Evolutionary conservation across 148 eudicot genomes (phyloP).

Genomic region (Silene uniflora): DNA sequence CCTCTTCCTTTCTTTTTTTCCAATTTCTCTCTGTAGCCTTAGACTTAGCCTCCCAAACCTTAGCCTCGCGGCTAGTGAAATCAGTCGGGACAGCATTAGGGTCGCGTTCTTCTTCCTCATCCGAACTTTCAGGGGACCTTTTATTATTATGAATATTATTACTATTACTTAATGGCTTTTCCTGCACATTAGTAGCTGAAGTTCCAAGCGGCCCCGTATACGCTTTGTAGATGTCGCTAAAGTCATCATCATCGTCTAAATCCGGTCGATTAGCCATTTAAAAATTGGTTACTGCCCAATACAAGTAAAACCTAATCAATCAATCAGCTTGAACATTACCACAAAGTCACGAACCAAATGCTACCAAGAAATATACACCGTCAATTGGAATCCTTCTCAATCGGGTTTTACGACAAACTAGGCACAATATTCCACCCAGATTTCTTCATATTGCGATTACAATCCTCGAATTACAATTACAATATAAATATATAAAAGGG

Average conservation of each 20-base stretch:
- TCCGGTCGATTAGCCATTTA: constrained; percentile 69
- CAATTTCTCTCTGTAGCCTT: constrained; percentile 98
- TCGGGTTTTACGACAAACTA: too few species aligned
- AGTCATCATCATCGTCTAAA: constrained; percentile 80
- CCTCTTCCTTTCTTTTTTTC: constrained; percentile 98
- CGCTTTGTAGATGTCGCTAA: constrained; percentile 89
- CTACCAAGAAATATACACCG: neutral
- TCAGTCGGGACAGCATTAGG: constrained; percentile 99
- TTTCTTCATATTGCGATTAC: too few species aligned
- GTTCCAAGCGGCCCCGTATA: constrained; percentile 87
- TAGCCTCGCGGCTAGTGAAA: constrained; percentile 97
- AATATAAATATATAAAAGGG: too few species aligned
- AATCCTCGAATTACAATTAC: too few species aligned
- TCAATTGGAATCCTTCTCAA: neutral
- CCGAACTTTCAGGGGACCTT: constrained; percentile 61
- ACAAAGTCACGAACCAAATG: neutral
- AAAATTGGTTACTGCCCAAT: constrained; percentile 8
- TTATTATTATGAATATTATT: constrained; percentile 25
- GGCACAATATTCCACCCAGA: too few species aligned
- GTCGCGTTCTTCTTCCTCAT: constrained; percentile 86
- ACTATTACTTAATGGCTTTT: constrained; percentile 35
- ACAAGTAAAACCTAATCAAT: neutral
- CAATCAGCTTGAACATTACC: neutral
- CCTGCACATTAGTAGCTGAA: constrained; percentile 45
- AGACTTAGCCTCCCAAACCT: constrained; percentile 99